Base-by-base conservation (phyloP, 208 protist species). In the Borovskyia barvae region DNA sequence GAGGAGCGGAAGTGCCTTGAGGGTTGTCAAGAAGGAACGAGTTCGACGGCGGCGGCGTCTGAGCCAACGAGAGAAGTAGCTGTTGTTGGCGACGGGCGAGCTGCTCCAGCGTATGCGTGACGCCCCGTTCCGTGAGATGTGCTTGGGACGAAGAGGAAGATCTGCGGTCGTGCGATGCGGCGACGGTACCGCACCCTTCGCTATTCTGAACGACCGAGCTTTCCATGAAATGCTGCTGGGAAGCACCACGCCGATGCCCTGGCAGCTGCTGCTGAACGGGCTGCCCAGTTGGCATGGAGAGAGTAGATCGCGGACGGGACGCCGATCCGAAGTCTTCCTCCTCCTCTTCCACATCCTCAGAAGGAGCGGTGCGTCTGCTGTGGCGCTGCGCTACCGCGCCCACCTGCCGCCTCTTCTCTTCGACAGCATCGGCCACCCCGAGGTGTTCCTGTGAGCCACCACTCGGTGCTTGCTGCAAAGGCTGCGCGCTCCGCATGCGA, bases 311-410 rank as follows among this genome's bases (percentile, higher is more conserved):
- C 11, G 41, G 62, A 11, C 15, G 51, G 30, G 62, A 68, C 17
- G 48, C 62, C 12, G 52, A 68, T 17, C 62, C 62, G 30, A 68
- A 68, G 39, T 68, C 62, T 3, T 53, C 62, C 8, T 68, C 62
- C 19, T 37, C 45, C 17, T 1, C 48, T 14, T 50, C 51, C n/a
- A 14, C 51, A 22, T 35, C 51, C 26, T 6, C 24, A 8, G 11
- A 15, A 20, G 17, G 17, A 20, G 17, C 40, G 17, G 39, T 14
- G 15, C 1, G 7, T 5, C 15, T 35, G 32, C 36, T n/a, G 6
- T 1, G 51, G 41, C 28, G 53, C 53, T 48, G 40, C 40, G 32
- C 35, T 24, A 30, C 53, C 19, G n/a, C 7, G 33, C 9, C 28
- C 25, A 50, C 1, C 41, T 43, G 22, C 35, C 54, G 42, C 33